A percentile compares a stretch with the other conserved stretches of the same genome.
Conservation (phyloP, 1,139 yeast species). For the Taiozyma sp. region DNA sequence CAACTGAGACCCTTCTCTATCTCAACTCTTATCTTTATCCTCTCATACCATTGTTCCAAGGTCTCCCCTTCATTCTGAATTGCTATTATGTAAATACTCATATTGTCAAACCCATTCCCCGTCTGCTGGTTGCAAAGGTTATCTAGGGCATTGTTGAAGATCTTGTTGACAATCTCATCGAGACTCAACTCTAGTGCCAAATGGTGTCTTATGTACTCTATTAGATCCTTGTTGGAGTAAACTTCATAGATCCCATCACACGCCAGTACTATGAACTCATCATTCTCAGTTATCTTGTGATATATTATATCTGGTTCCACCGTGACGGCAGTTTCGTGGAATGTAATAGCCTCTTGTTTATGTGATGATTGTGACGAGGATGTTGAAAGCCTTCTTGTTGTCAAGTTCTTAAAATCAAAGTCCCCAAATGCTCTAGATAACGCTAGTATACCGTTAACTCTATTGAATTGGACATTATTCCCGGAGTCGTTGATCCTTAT, state of each 20-base stretch:
- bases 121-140: slow-evolving; percentile 71
- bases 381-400: not conserved
- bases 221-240: slow-evolving; percentile 53
- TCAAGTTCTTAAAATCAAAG: slow-evolving; percentile 51
- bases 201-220: slow-evolving; percentile 52
- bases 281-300: slow-evolving; percentile 43
- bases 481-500: slow-evolving; percentile 71
- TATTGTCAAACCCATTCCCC: slow-evolving; percentile 78
- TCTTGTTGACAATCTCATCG: slow-evolving; percentile 52
- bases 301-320: slow-evolving; percentile 68
- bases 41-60: slow-evolving; percentile 54
- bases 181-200: slow-evolving; percentile 53
- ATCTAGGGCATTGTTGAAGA: slow-evolving; percentile 58
- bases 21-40: slow-evolving; percentile 45
- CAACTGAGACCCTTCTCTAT: slow-evolving; percentile 36
- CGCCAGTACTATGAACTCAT: slow-evolving; percentile 65
- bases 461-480: slow-evolving; percentile 61
- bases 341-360: slow-evolving; percentile 4
- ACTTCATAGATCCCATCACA: slow-evolving; percentile 87
- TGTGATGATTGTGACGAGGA: not conserved
- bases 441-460: slow-evolving; percentile 73
- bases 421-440: slow-evolving; percentile 77
- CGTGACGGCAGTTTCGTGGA: slow-evolving; percentile 42
- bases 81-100: slow-evolving; percentile 67
- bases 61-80: slow-evolving; percentile 41